Base-by-base conservation (phyloP, 768 basidiomycete species). In the Peribolospora baueri region DNA sequence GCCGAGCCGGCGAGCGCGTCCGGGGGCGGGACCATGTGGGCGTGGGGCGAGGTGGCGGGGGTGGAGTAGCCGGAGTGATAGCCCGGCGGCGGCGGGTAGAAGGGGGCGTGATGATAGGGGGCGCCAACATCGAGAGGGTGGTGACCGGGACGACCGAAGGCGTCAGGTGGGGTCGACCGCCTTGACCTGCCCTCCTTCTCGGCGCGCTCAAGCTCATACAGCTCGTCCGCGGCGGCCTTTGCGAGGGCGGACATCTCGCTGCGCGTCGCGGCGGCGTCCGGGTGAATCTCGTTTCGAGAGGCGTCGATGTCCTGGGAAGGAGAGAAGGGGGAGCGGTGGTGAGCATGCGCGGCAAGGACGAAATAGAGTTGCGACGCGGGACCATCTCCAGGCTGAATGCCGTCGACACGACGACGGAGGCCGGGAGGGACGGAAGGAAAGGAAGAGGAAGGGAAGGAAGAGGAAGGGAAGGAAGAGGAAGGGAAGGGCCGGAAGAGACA, bases 151-250 rank as follows among this genome's bases (percentile, higher is more conserved):
- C 25, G 25, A 25, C 25, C 25, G 25, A 25, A 25, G 25, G 25
- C 25, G 25, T 25, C 25, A 25, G 25, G 25, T 1, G 25, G 25
- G 25, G 25, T 25, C 25, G 25, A 25, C 25, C 40, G 38, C 13
- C 6, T 25, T 39, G 49, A 3, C 38, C 46, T 37, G 40, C 46
- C 55, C 47, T 56, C 53, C 38, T 50, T 37, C 66, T 93, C 90
- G 57, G 80, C 75, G 45, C 79, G 79, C 65, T 97, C 90, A 40
- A 97, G 78, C 61, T 80, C 79, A 62, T 83, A 81, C 6, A 97
- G 74, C 64, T 93, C 85, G 56, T 85, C 85, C 69, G 90, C 81
- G 3, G 88, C 87, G 14, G 71, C 70, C 38, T 68, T 65, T 14
- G 69, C 67, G 70, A 80, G 48, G 25, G 69, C 69, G 37, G 64